Conservation (phyloP, 371 early-diverging fungal species). For the Ordospora colligata region DNA sequence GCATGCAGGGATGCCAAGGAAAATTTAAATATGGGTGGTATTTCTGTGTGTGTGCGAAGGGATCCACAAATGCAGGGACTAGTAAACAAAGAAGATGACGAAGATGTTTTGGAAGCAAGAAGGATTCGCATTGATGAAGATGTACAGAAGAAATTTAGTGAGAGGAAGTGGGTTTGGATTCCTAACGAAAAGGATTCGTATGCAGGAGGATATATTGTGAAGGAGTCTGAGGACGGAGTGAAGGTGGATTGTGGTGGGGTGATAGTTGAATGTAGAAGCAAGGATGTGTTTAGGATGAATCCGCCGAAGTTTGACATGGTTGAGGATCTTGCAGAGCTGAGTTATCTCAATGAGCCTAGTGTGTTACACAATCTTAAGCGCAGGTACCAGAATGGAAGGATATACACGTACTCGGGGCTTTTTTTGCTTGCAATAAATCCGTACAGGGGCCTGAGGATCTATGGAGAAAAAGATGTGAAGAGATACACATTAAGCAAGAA, state of each 20-base stretch:
- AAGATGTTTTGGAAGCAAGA: not conserved
- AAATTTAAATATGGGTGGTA: no score
- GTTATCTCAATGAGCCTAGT: slow-evolving; percentile 90
- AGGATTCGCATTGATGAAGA: not conserved
- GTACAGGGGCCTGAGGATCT: slow-evolving; percentile 81
- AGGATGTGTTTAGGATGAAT: slow-evolving; percentile 83
- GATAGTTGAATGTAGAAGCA: slow-evolving; percentile 65
- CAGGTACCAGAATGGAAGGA: slow-evolving; percentile 75
- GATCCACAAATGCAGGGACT: not conserved
- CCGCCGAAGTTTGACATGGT: slow-evolving; percentile 94
- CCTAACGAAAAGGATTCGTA: slow-evolving; percentile 72
- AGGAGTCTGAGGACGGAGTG: slow-evolving; percentile 67
- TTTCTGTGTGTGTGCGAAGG: not conserved
- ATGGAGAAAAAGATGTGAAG: slow-evolving; percentile 63
- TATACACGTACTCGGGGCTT: slow-evolving; percentile 97
- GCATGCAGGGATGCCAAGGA: no score
- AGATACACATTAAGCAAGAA: slow-evolving; percentile 66
- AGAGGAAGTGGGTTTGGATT: slow-evolving; percentile 55
- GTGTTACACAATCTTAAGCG: slow-evolving; percentile 84
- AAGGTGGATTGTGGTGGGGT: slow-evolving; percentile 67
- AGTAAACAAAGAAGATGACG: not conserved
- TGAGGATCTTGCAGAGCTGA: slow-evolving; percentile 93
- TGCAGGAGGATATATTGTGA: slow-evolving; percentile 69
- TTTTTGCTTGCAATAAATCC: slow-evolving; percentile 97
- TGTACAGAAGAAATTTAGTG: slow-evolving; percentile 2